These are phyloP conservation scores for Kwoniella dejecticola DNA, from an alignment of 768 basidiomycete species.

Conservation along the genomic window DNA sequence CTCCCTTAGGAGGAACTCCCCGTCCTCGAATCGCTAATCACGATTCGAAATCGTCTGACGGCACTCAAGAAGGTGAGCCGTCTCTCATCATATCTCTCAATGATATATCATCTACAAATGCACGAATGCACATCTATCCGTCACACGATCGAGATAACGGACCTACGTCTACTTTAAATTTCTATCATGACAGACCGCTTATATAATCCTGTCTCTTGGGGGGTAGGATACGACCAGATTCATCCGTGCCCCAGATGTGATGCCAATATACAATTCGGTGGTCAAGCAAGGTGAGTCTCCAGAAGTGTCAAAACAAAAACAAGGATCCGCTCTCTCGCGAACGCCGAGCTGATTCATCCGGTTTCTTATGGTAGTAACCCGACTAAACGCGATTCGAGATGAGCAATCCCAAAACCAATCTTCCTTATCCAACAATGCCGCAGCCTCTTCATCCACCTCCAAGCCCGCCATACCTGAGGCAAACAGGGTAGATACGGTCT, in stretches of 20 bases:
- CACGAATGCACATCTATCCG: no score
- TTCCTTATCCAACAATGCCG: slow-evolving; percentile 18
- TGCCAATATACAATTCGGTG: slow-evolving; percentile 85
- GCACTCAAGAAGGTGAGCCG: slow-evolving; percentile 57
- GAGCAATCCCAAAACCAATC: slow-evolving; percentile 58
- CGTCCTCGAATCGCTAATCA: slow-evolving; percentile 91
- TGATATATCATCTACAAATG: no score
- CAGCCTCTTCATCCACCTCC: slow-evolving; percentile 47
- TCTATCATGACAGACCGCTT: not conserved
- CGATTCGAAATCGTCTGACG: slow-evolving; percentile 91
- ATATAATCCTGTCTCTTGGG: slow-evolving; percentile 37
- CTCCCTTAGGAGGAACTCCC: slow-evolving; percentile 70
- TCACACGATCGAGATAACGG: no score
- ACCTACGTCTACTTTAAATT: no score
- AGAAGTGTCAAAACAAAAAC: not conserved
- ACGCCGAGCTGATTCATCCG: no score
- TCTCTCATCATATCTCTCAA: no score
- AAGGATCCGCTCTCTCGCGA: no score
- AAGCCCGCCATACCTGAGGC: slow-evolving; percentile 47
- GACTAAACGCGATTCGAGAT: slow-evolving; percentile 82
- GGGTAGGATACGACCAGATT: slow-evolving; percentile 89
- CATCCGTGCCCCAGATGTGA: slow-evolving; percentile 90
- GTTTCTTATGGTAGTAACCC: no score
- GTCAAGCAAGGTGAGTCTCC: slow-evolving; percentile 79
- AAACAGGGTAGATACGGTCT: slow-evolving; percentile 90